These are phyloP conservation scores for Candida xyloterini DNA, from an alignment of 805 yeast genomes.

Conservation along the genomic window DNA sequence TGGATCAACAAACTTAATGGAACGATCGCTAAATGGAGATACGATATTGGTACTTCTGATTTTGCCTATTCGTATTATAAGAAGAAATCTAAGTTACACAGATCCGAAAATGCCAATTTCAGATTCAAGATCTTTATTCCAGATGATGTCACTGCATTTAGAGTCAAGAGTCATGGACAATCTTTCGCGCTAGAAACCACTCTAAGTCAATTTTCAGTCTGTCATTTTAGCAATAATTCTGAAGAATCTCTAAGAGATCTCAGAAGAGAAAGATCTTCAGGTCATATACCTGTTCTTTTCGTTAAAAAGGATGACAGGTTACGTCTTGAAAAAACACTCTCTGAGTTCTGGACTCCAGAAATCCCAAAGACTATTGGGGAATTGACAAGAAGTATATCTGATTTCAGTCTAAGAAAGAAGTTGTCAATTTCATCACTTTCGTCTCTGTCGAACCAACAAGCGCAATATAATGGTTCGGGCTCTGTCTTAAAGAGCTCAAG, in stretches of 20 bases:
- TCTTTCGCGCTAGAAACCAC: slow-evolving; percentile 22
- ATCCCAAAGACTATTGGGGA: slow-evolving; percentile 19
- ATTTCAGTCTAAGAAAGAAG: slow-evolving; percentile 18
- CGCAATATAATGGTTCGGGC: slow-evolving; percentile 6
- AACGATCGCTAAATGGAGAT: slow-evolving; percentile 14
- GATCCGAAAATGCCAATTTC: slow-evolving; percentile 10
- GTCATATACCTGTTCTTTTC: slow-evolving; percentile 3
- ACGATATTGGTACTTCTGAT: slow-evolving; percentile 35
- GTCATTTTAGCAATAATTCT: slow-evolving; percentile 9
- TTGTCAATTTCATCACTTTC: slow-evolving; percentile 19
- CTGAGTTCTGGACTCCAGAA: slow-evolving; percentile 34
- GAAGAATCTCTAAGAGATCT: slow-evolving; percentile 12
- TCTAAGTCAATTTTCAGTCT: slow-evolving; percentile 23
- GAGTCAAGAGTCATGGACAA: slow-evolving; percentile 19
- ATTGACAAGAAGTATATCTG: slow-evolving; percentile 19
- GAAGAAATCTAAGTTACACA: slow-evolving; percentile 12
- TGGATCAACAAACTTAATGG: slow-evolving; percentile 39
- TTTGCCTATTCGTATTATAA: slow-evolving; percentile 24
- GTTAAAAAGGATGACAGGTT: slow-evolving; percentile 22
- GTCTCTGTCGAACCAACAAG: slow-evolving; percentile 9
- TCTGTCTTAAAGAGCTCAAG: slow-evolving; percentile 9
- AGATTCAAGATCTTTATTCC: slow-evolving; percentile 18
- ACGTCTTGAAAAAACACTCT: slow-evolving; percentile 28
- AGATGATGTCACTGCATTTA: slow-evolving; percentile 12
- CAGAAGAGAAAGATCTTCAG: slow-evolving; percentile 7